phyloP scores from a whole-genome alignment of 1,284 basidiomycete species.

The Sporisorium sorghi region DNA sequence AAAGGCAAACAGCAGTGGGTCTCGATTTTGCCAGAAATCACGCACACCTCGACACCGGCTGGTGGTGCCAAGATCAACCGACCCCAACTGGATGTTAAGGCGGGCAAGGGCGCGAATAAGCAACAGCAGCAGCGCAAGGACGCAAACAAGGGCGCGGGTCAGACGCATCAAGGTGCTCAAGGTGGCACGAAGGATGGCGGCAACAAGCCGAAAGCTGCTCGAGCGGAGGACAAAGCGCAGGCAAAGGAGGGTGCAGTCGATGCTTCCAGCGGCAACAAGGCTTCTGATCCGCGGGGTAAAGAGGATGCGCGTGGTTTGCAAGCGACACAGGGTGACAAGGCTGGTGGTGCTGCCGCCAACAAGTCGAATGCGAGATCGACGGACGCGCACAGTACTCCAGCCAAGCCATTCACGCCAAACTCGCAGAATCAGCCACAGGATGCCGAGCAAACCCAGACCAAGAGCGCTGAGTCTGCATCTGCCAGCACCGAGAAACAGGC shows the following conservation, averaged over 20 bases:
- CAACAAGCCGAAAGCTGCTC: slow-evolving; percentile 7
- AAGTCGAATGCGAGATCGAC: neutral
- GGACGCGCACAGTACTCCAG: neutral
- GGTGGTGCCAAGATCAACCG: slow-evolving; percentile 10
- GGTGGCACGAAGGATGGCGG: slow-evolving; percentile 10
- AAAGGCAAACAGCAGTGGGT: slow-evolving; percentile 61
- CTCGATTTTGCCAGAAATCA: slow-evolving; percentile 55
- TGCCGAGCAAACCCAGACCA: neutral
- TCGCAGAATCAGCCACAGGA: neutral
- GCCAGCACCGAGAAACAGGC: slow-evolving; percentile 2
- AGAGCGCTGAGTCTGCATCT: neutral
- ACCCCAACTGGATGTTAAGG: slow-evolving; percentile 10
- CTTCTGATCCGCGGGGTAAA: slow-evolving; percentile 2
- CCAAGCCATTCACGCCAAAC: neutral
- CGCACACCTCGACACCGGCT: slow-evolving; percentile 19
- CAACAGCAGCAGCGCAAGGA: slow-evolving; percentile 17
- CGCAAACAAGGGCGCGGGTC: slow-evolving; percentile 11
- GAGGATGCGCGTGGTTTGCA: slow-evolving; percentile 1
- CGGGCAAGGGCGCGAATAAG: slow-evolving; percentile 19
- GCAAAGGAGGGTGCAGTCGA: slow-evolving; percentile 6
- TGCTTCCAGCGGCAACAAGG: neutral
- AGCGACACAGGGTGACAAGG: slow-evolving; percentile 3
- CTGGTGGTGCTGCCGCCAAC: neutral
- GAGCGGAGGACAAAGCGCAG: slow-evolving; percentile 1
- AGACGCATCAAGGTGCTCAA: slow-evolving; percentile 7